These are phyloP conservation scores for Chlorella ohadii DNA, from an alignment of 139 green algal species.

Conservation along the genomic window DNA sequence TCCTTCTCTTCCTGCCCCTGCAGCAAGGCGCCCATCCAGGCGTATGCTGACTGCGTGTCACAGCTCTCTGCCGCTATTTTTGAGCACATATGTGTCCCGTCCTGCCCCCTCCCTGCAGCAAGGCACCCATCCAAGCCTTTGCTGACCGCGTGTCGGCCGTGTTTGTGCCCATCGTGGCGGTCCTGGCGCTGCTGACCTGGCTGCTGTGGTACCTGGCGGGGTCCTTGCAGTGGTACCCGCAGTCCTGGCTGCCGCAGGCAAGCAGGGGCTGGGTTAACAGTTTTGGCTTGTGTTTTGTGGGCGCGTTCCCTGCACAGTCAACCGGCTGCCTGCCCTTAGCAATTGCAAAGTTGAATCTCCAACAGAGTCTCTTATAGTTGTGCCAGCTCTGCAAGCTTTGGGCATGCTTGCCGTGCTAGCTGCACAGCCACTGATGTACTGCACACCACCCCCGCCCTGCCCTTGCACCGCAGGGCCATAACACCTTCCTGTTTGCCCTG, in stretches of 20 bases:
- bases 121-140: conserved; percentile 95
- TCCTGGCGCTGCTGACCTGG: conserved; percentile 80
- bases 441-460: too few species aligned
- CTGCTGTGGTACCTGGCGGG: conserved; percentile 80
- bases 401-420: too few species aligned
- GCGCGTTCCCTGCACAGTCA: too few species aligned
- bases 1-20: too few species aligned
- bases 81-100: conserved; percentile 87
- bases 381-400: too few species aligned
- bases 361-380: too few species aligned
- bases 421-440: too few species aligned
- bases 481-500: conserved; percentile 91
- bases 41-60: conserved; percentile 83
- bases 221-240: conserved; percentile 48
- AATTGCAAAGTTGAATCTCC: too few species aligned
- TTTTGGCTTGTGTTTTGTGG: too few species aligned
- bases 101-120: conserved; percentile 75
- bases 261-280: background rate
- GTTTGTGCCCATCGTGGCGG: conserved; percentile 93
- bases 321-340: too few species aligned
- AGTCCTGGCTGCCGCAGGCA: conserved; percentile 77
- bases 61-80: too few species aligned
- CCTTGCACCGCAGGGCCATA: conserved; percentile 55
- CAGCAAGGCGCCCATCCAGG: conserved; percentile 96
- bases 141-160: conserved; percentile 86